Evolutionary conservation across 371 early-diverging fungal species (phyloP).

Genomic region (Amoeboaphelidium occidentale): DNA sequence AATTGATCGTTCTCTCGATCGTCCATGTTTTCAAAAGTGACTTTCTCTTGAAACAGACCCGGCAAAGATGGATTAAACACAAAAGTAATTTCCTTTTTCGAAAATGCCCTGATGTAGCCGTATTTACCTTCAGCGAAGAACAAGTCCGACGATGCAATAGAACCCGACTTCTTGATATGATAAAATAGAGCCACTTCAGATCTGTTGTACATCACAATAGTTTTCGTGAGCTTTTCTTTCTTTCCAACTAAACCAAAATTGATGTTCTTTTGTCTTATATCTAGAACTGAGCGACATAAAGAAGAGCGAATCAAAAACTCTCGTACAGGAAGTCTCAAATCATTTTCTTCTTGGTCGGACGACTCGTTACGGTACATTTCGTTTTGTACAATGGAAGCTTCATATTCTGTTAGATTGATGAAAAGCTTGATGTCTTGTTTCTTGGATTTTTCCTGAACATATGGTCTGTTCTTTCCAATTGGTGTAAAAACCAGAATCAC

Average conservation of each 20-base stretch:
- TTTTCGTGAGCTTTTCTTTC: slow-evolving; percentile 61
- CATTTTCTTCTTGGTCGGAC: no score
- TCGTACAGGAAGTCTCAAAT: slow-evolving; percentile 86
- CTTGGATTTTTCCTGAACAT: slow-evolving; percentile 41
- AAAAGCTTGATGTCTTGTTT: slow-evolving; percentile 57
- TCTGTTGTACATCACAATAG: slow-evolving; percentile 69
- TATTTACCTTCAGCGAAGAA: slow-evolving; percentile 41
- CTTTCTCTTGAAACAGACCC: slow-evolving; percentile 62
- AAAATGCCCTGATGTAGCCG: slow-evolving; percentile 74
- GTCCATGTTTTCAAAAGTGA: slow-evolving; percentile 67
- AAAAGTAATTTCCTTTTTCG: slow-evolving; percentile 75
- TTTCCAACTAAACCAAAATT: slow-evolving; percentile 80
- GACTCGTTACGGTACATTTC: no score
- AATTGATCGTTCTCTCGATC: slow-evolving; percentile 58
- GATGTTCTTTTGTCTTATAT: slow-evolving; percentile 83
- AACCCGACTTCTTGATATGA: slow-evolving; percentile 79
- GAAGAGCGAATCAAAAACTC: slow-evolving; percentile 68
- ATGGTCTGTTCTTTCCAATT: slow-evolving; percentile 19
- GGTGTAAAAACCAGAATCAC: slow-evolving; percentile 59
- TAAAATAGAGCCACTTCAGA: slow-evolving; percentile 72
- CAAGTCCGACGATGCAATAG: slow-evolving; percentile 79
- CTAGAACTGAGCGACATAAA: slow-evolving; percentile 62
- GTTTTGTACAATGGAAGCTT: slow-evolving; percentile 36
- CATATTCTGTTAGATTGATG: slow-evolving; percentile 48
- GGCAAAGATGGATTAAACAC: slow-evolving; percentile 67